Conservation (phyloP, 2,329 filamentous ascomycete genomes). For the Xylaria multiplex region DNA sequence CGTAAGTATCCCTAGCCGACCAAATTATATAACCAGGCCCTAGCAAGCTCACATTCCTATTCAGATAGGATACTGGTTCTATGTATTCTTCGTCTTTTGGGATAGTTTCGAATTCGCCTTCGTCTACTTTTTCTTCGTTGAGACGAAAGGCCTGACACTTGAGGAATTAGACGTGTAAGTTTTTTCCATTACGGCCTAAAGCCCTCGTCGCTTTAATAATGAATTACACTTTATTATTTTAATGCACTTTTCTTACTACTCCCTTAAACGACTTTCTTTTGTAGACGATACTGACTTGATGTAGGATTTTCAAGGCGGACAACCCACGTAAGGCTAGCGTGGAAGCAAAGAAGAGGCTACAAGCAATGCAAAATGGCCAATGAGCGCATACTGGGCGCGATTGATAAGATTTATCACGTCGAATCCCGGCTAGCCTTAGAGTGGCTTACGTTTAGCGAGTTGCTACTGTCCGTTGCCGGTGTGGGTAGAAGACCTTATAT, state of each 20-base stretch:
- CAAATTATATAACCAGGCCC: not conserved
- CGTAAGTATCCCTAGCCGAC: slow-evolving; percentile 38
- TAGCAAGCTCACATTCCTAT: not conserved
- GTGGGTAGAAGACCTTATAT: too few species aligned
- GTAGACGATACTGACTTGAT: slow-evolving; percentile 5
- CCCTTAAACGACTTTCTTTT: not conserved
- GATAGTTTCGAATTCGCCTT: slow-evolving; percentile 49
- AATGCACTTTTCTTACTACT: not conserved
- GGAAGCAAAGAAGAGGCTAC: slow-evolving; percentile 44
- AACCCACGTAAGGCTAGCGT: slow-evolving; percentile 50
- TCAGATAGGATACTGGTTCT: slow-evolving; percentile 52
- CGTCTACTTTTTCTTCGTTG: slow-evolving; percentile 52
- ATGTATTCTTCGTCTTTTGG: slow-evolving; percentile 52
- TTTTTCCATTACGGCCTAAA: not conserved
- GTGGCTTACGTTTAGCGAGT: too few species aligned
- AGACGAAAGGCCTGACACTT: slow-evolving; percentile 50
- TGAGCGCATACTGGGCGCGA: too few species aligned
- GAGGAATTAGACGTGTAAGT: slow-evolving; percentile 47
- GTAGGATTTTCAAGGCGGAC: slow-evolving; percentile 50
- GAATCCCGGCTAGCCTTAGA: too few species aligned
- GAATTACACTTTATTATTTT: not conserved
- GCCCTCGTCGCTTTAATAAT: not conserved
- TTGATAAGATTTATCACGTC: too few species aligned
- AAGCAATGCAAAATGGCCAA: slow-evolving; percentile 28
- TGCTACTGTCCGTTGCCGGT: too few species aligned